phyloP scores from a whole-genome alignment of 805 yeast species.

The Lachancea mirantina region DNA sequence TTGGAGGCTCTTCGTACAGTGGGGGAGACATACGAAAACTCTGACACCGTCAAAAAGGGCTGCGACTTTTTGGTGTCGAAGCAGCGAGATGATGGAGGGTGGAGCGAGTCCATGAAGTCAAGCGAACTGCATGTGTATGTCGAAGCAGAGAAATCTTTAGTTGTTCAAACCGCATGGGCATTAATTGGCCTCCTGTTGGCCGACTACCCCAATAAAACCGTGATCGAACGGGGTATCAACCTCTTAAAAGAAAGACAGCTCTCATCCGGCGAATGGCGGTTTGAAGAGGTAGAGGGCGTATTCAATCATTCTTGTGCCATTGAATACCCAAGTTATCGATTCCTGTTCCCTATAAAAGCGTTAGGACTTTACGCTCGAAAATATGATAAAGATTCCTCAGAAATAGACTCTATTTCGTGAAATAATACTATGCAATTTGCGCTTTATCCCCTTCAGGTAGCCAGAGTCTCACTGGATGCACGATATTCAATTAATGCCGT shows the following conservation, averaged over 20 bases:
- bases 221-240: constrained; percentile 56
- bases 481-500: constrained; percentile 34
- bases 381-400: constrained; percentile 1
- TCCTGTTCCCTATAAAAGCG: constrained; percentile 86
- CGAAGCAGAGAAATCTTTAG: constrained; percentile 51
- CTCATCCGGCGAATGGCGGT: constrained; percentile 74
- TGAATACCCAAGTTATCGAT: constrained; percentile 91
- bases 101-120: constrained; percentile 94
- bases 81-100: constrained; percentile 88
- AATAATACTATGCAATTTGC: no score
- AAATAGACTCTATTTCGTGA: not conserved
- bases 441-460: constrained; percentile 1
- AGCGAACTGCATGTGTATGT: constrained; percentile 77
- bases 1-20: constrained; percentile 79
- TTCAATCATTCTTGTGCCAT: constrained; percentile 92
- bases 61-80: constrained; percentile 76
- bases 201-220: constrained; percentile 61
- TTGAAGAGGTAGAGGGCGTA: constrained; percentile 87
- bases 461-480: not conserved
- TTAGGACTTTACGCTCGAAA: constrained; percentile 56
- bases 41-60: constrained; percentile 58
- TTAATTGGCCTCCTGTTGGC: constrained; percentile 75
- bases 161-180: constrained; percentile 93
- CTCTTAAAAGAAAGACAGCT: constrained; percentile 62
- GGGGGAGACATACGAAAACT: constrained; percentile 54